Evolutionary conservation across 768 basidiomycete genomes (phyloP), one percentile per base, ranked within the genome.

Genomic region (Leccinellum albellum): DNA sequence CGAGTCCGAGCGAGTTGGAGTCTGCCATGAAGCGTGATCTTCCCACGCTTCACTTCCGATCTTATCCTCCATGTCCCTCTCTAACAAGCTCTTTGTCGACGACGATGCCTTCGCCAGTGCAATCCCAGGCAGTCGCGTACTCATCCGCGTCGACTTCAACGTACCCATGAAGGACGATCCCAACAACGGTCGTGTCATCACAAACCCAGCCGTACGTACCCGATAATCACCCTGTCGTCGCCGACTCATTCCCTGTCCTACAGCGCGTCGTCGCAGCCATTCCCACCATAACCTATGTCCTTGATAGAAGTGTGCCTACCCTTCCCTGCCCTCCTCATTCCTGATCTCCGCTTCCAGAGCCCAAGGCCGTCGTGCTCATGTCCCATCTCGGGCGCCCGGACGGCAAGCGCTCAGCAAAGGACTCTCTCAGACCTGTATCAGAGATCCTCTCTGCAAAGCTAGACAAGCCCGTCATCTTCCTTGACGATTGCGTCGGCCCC

Each of bases 371-470:
- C 69, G 83, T 92, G 64, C 85, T 98, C 69, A 97, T 98, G 94
- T 98, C 96, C 68, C 96, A 99, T 74, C 85, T 99, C 55, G 97
- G 96, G 23, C 91, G 96, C 61, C 96, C 96, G 10, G 94, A 98
- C 74, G 96, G 96, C 65, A 89, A 91, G 66, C 85, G 86, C 54
- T 87, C 87, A 68, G 79, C 80, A 50, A 98, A 98, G 69, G 96
- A 91, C 80, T 92, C 94, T 7, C 84, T 99, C 57, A 87, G 83
- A 72, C 92, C 93, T 42, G 87, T 98, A 61, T 85, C 94, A 46
- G 73, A 74, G 56, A 91, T 85, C 23, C 83, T 98, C 40, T 59
- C 66, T 0, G 65, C 53, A 48, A 64, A 67, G 45, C 45, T 67
- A n/a, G 73, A 75, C 53, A 85, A 82, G 64, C 74, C 82, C 29